Conservation (phyloP, 306 rosid genomes). For the Potentilla sterilis region DNA sequence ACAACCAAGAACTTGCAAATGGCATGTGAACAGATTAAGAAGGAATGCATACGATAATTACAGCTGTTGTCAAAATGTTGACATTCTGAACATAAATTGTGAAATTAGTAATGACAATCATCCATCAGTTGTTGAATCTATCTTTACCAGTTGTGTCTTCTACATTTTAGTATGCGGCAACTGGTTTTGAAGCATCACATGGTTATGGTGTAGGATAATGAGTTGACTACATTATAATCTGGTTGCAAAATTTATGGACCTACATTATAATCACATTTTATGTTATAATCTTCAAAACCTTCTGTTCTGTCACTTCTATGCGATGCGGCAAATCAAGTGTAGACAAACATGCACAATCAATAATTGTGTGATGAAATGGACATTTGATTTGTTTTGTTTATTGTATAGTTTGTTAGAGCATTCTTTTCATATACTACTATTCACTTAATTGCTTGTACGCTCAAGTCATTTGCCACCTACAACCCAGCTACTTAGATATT, state of each 20-base stretch:
- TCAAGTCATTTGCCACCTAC: not conserved
- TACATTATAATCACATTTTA: not conserved
- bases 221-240: not conserved
- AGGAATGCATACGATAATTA: not conserved
- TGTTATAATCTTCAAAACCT: not conserved
- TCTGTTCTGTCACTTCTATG: not conserved
- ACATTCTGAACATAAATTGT: not conserved
- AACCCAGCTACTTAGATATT: not conserved
- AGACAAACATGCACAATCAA: not conserved
- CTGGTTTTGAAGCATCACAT: not conserved
- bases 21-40: not conserved
- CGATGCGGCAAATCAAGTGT: not conserved
- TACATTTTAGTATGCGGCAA: not conserved
- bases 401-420: not conserved
- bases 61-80: not conserved
- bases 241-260: not conserved
- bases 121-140: not conserved
- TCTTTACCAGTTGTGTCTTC: not conserved
- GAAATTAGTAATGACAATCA: too few relatives aligned
- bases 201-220: not conserved
- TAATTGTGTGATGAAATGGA: not conserved
- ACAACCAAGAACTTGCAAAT: not conserved
- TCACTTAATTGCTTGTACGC: not conserved
- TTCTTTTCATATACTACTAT: not conserved
- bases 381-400: not conserved